A percentile compares a stretch with the other conserved stretches of the same genome.
phyloP scores from a whole-genome alignment of 331 rosid species.

The Malus hybrid region DNA sequence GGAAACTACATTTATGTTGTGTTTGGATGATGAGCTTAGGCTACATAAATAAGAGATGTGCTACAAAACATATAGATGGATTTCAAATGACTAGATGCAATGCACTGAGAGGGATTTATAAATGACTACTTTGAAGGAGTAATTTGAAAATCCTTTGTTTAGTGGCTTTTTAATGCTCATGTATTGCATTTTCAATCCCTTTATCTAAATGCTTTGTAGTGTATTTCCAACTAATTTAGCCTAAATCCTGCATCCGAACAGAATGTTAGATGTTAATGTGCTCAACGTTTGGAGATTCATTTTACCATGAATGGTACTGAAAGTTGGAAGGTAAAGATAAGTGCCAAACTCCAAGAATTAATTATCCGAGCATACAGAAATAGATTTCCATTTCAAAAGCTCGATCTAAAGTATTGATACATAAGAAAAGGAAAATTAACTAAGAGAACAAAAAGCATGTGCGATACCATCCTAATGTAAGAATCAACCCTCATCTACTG shows the following conservation, averaged over 20 bases:
- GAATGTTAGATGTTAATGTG: background rate
- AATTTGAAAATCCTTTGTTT: too few species aligned
- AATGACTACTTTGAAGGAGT: too few species aligned
- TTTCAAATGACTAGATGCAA: too few species aligned
- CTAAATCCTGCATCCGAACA: too few species aligned
- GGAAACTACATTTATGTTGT: background rate
- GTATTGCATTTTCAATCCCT: too few species aligned
- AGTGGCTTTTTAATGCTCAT: too few species aligned
- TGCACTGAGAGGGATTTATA: too few species aligned
- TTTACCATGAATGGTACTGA: background rate
- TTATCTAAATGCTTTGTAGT: too few species aligned
- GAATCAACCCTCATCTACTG: background rate
- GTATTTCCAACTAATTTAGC: too few species aligned
- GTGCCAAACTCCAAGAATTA: background rate
- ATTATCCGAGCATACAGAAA: background rate
- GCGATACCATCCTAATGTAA: background rate
- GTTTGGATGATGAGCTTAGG: too few species aligned
- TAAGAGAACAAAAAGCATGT: background rate
- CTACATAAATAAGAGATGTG: too few species aligned
- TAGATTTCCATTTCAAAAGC: background rate
- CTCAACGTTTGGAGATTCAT: background rate
- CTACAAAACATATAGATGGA: too few species aligned
- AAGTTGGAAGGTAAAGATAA: background rate
- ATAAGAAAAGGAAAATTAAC: background rate
- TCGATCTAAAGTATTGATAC: background rate